Evolutionary conservation across 192 early-diverging fungal species (phyloP), one percentile per base, ranked within the genome.

Genomic region (Backusella parvicylindrica): DNA sequence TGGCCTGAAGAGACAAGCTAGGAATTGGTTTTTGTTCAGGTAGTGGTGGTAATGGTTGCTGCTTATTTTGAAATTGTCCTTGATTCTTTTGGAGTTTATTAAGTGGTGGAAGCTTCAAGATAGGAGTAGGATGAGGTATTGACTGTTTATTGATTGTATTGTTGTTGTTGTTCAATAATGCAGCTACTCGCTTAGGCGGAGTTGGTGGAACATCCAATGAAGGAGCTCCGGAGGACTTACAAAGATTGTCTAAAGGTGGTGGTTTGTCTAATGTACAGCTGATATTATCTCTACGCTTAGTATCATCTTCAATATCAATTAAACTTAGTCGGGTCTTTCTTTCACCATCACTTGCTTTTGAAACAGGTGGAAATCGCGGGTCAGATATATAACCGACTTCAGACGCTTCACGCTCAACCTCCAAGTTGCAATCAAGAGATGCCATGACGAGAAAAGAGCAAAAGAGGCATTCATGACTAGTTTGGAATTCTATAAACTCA

Each of bases 401-500:
- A 60, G 53, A 23, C 8, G 53, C 53, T 28, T 60, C 12, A 60
- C 21, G 11, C 53, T 30, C 9, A 26, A 60, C 26, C 53, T 26
- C 13, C 26, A 60, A 60, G 26, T 60, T 60, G 26, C 21, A 23
- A 60, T 60, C 53, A 26, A 60, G 53, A 23, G 53, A 60, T 26
- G 53, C 23, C 53, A 60, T 60, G 53, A 60, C 8, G 53, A 7
- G 28, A 60, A 60, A 60, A 26, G 53, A 60, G 53, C 53, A 60
- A 28, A 28, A 60, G 26, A 60, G 23, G 3, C 53, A 60, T 28
- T 60, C 53, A 60, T 60, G 53, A 60, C 53, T 28, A 2, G 53
- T 60, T 60, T 60, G 11, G 53, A 60, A 60, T 60, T 60, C 53
- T 60, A 60, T 60, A 60, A 60, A 60, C 53, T 60, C 12, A 60